A percentile compares a stretch with the other conserved stretches of the same genome.
phyloP scores from a whole-genome alignment of 2,329 filamentous ascomycete species.

The Fusarium caatingaense region DNA sequence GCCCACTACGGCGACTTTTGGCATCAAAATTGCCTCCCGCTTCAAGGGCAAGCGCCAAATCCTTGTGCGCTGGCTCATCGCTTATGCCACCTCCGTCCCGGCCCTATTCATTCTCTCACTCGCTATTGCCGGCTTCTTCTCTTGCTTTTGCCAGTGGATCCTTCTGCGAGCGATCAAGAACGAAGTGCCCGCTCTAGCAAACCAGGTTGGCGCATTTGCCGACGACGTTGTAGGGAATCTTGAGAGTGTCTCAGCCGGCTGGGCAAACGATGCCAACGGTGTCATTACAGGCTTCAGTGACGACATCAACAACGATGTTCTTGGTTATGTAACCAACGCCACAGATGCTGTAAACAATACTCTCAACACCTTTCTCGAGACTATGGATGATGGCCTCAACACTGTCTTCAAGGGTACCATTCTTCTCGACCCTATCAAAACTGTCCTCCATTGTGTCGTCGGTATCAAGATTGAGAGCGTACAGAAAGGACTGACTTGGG shows the following conservation, averaged over 20 bases:
- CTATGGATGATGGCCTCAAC: constrained; percentile 80
- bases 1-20: constrained; percentile 77
- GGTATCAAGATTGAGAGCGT: constrained; percentile 86
- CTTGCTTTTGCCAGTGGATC: constrained; percentile 84
- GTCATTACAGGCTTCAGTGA: constrained; percentile 77
- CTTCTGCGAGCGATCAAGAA: constrained; percentile 79
- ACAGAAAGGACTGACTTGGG: constrained; percentile 92
- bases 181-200: constrained; percentile 79
- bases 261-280: constrained; percentile 80
- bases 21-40: constrained; percentile 74
- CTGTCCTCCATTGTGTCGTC: constrained; percentile 88
- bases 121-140: constrained; percentile 82
- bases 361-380: constrained; percentile 81
- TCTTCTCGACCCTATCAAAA: constrained; percentile 80
- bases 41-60: constrained; percentile 76
- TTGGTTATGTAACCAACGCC: constrained; percentile 87
- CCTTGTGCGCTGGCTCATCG: constrained; percentile 83
- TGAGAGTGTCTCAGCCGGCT: constrained; percentile 77
- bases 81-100: constrained; percentile 86
- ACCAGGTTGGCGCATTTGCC: constrained; percentile 82
- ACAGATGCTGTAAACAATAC: constrained; percentile 87
- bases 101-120: constrained; percentile 89
- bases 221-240: constrained; percentile 80
- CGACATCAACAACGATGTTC: constrained; percentile 84
- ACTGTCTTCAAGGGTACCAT: constrained; percentile 84